A percentile compares a stretch with the other conserved stretches of the same genome.
Conservation (phyloP, 306 rosid genomes). For the Acacia melanoxylon region DNA sequence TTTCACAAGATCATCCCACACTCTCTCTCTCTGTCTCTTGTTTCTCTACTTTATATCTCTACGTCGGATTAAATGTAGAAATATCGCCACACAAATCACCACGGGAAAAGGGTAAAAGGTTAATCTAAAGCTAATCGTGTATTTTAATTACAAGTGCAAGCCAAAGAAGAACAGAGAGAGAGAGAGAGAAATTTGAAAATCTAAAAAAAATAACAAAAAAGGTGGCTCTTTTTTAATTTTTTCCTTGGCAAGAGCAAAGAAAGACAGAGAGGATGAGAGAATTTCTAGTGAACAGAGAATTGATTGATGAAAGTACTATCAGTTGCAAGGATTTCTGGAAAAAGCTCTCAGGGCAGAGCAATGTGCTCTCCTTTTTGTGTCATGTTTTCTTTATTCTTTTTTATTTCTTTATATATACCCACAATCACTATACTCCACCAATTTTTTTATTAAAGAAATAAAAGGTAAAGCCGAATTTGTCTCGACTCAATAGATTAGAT, state of each 20-base stretch:
- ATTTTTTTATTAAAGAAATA: background rate
- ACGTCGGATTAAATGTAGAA: conserved; percentile 24
- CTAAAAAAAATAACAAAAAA: background rate
- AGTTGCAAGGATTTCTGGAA: conserved; percentile 75
- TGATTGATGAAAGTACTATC: conserved; percentile 49
- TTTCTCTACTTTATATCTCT: conserved; percentile 25
- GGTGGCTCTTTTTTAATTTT: background rate
- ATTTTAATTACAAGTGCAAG: background rate
- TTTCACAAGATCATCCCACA: conserved; percentile 43
- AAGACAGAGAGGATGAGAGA: conserved; percentile 36
- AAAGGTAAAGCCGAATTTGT: conserved; percentile 30
- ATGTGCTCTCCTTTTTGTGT: conserved; percentile 56
- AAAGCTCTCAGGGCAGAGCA: conserved; percentile 50
- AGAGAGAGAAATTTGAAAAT: background rate
- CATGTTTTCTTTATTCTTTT: conserved; percentile 23
- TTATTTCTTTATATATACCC: background rate
- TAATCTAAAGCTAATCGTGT: background rate
- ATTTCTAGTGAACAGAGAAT: conserved; percentile 43
- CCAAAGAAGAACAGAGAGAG: background rate
- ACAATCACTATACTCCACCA: background rate
- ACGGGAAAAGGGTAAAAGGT: background rate
- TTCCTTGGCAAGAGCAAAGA: conserved; percentile 6
- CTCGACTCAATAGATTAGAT: conserved; percentile 2
- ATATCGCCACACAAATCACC: background rate
- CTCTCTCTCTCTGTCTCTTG: conserved; percentile 24